A percentile compares a stretch with the other conserved stretches of the same genome.
These are phyloP conservation scores for Orbilia blumenaviensis DNA, from an alignment of 2,329 filamentous ascomycete genomes.

Conservation along the genomic window DNA sequence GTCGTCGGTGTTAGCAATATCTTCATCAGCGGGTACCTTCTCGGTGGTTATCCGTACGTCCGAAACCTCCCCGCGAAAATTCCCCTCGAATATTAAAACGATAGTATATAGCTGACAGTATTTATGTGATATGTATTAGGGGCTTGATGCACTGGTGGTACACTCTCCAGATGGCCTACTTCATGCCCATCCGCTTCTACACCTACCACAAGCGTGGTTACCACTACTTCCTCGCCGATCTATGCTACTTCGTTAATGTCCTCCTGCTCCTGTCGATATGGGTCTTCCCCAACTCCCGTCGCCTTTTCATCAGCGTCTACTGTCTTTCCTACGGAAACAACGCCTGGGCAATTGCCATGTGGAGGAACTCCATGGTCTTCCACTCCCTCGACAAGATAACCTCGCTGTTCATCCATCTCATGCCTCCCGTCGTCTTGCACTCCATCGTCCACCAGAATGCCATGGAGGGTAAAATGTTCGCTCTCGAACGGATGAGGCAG, in stretches of 20 bases:
- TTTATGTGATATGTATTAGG: not conserved
- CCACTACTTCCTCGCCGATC: conserved; percentile 89
- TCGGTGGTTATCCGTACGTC: conserved; percentile 76
- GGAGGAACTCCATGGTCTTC: conserved; percentile 97
- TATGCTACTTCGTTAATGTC: conserved; percentile 98
- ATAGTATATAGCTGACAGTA: not conserved
- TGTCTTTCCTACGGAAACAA: conserved; percentile 97
- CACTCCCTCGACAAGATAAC: conserved; percentile 98
- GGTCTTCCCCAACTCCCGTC: conserved; percentile 88
- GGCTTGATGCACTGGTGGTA: conserved; percentile 88
- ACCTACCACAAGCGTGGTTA: conserved; percentile 91
- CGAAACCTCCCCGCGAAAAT: not conserved
- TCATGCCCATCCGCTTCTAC: conserved; percentile 95
- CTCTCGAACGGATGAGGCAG: conserved; percentile 80
- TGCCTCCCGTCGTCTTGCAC: conserved; percentile 94
- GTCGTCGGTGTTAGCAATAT: conserved; percentile 97
- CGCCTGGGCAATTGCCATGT: conserved; percentile 97
- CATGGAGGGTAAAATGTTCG: conserved; percentile 60
- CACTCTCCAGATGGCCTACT: conserved; percentile 84
- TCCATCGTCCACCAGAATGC: conserved; percentile 83
- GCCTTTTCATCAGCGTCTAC: conserved; percentile 89
- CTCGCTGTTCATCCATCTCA: conserved; percentile 98
- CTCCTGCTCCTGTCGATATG: conserved; percentile 83
- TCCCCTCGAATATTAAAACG: not conserved
- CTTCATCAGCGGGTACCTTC: conserved; percentile 92